phyloP scores from a whole-genome alignment of 1,284 basidiomycete species.

The Rhizopogon hawkerae region DNA sequence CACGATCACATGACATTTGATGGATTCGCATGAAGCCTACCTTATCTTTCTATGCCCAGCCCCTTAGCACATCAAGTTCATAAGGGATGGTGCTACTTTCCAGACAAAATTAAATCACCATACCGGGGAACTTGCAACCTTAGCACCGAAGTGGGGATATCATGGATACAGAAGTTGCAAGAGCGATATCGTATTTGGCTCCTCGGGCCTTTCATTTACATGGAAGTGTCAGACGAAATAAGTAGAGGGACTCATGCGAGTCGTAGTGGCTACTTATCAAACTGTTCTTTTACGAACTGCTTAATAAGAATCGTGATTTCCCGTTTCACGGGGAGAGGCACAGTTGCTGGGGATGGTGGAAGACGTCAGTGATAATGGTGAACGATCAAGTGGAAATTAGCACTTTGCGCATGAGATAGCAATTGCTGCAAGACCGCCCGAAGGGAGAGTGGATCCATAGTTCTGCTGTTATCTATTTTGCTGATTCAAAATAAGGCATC shows the following conservation, averaged over 20 bases:
- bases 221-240: neutral
- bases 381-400: neutral
- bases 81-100: slow-evolving; percentile 2
- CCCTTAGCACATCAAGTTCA: neutral
- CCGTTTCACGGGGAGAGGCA: slow-evolving; percentile 20
- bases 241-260: neutral
- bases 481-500: neutral
- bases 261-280: slow-evolving; percentile 19
- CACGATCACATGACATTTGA: too few relatives aligned
- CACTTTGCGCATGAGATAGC: slow-evolving; percentile 32
- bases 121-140: neutral
- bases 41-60: neutral
- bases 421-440: slow-evolving; percentile 32
- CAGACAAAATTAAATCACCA: neutral
- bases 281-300: slow-evolving; percentile 26
- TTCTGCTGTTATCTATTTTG: slow-evolving; percentile 33
- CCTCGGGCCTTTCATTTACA: neutral
- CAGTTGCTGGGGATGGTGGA: slow-evolving; percentile 12
- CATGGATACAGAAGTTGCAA: neutral
- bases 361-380: neutral
- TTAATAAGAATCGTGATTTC: slow-evolving; percentile 20
- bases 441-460: slow-evolving; percentile 38
- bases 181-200: neutral
- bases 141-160: too few relatives aligned
- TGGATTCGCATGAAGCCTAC: too few relatives aligned